Evolutionary conservation across 2,329 filamentous ascomycete species (phyloP).

Genomic region (Ophiostoma sp.): DNA sequence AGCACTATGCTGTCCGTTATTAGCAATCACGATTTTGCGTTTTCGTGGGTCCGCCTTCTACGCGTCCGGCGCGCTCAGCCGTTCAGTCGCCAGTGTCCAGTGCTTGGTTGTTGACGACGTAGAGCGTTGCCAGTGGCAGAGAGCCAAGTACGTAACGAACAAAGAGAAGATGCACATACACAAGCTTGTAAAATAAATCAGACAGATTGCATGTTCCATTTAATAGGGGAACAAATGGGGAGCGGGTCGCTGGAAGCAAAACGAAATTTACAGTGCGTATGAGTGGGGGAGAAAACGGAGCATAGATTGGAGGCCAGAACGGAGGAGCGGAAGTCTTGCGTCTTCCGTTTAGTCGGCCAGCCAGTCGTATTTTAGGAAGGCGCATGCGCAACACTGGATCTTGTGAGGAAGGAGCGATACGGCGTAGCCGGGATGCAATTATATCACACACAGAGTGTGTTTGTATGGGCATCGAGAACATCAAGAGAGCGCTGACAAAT

Average conservation of each 20-base stretch:
- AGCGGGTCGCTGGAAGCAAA: constrained; percentile 6
- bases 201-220: not conserved
- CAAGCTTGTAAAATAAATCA: too few relatives aligned
- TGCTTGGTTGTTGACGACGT: too few relatives aligned
- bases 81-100: not conserved
- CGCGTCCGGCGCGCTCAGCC: not conserved
- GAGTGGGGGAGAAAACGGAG: constrained; percentile 3
- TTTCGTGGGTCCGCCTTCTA: not conserved
- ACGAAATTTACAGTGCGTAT: not conserved
- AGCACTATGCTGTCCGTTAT: not conserved
- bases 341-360: not conserved
- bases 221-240: constrained; percentile 4
- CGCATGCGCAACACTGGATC: not conserved
- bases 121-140: too few relatives aligned
- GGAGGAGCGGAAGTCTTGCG: not conserved
- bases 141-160: too few relatives aligned
- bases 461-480: too few relatives aligned
- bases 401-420: constrained; percentile 3
- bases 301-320: not conserved
- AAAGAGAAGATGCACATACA: too few relatives aligned
- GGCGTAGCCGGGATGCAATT: not conserved
- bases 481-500: not conserved
- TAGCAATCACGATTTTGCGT: not conserved
- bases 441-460: too few relatives aligned
- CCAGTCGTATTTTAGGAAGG: not conserved